Base-by-base conservation (phyloP, 106 monocot genomes). In the Gastrodia elata region DNA sequence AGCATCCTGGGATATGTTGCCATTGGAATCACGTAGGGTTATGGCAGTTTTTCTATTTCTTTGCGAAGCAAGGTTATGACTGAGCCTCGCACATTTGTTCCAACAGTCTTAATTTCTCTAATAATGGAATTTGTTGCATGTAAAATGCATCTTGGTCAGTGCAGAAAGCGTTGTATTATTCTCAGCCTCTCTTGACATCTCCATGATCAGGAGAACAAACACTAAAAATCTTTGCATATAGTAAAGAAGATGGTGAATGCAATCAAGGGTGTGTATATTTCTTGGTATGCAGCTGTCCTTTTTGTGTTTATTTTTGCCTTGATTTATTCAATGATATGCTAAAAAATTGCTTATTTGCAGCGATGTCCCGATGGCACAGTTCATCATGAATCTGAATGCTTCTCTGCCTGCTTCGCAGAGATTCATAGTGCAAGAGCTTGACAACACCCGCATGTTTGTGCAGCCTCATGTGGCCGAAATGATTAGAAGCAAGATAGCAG, bases 161-260 rank as follows among this genome's bases (percentile, higher is more conserved):
- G n/a, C n/a, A n/a, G n/a, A n/a, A n/a, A n/a, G n/a, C n/a, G n/a
- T n/a, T n/a, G n/a, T n/a, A n/a, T n/a, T n/a, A n/a, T n/a, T n/a
- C n/a, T n/a, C n/a, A n/a, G n/a, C n/a, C n/a, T n/a, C n/a, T n/a
- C n/a, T n/a, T n/a, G n/a, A n/a, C n/a, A n/a, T n/a, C n/a, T n/a
- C n/a, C n/a, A n/a, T n/a, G n/a, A n/a, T n/a, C n/a, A n/a, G n/a
- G n/a, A n/a, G n/a, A n/a, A n/a, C n/a, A n/a, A n/a, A n/a, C n/a
- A n/a, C n/a, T n/a, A n/a, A n/a, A n/a, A n/a, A n/a, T n/a, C n/a
- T n/a, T n/a, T n/a, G n/a, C n/a, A n/a, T n/a, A n/a, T n/a, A n/a
- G n/a, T n/a, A n/a, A n/a, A n/a, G n/a, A 89, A 73, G 70, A 97
- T 97, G 96, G 96, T 97, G 18, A 92, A 97, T 78, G 92, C 96